phyloP scores from a whole-genome alignment of 2,329 filamentous ascomycete species.

The Pseudonectria buxi region DNA sequence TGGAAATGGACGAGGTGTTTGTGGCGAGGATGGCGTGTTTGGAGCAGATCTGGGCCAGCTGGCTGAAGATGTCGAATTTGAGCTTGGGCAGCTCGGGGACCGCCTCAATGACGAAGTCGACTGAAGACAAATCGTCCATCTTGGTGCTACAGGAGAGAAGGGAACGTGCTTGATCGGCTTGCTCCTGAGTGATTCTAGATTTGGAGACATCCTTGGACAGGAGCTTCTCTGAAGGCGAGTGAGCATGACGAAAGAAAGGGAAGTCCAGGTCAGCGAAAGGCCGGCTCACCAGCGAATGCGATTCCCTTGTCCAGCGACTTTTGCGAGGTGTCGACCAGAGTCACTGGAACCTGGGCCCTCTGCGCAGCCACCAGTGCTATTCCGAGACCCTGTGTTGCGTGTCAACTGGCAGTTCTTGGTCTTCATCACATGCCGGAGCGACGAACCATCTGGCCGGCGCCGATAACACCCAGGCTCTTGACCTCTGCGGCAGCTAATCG shows the following conservation, averaged over 20 bases:
- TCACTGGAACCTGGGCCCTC: slow-evolving; percentile 76
- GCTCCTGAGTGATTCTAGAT: slow-evolving; percentile 72
- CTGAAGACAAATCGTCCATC: slow-evolving; percentile 69
- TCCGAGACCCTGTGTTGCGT: slow-evolving; percentile 65
- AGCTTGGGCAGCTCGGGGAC: slow-evolving; percentile 86
- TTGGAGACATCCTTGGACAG: slow-evolving; percentile 90
- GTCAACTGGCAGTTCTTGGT: slow-evolving; percentile 3
- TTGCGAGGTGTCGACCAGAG: slow-evolving; percentile 76
- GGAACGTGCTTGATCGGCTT: slow-evolving; percentile 66
- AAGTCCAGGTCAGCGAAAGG: not conserved
- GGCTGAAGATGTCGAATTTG: slow-evolving; percentile 80
- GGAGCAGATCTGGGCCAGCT: slow-evolving; percentile 74
- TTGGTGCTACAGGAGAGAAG: slow-evolving; percentile 64
- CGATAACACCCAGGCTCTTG: slow-evolving; percentile 83
- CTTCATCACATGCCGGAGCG: slow-evolving; percentile 29
- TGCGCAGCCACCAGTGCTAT: slow-evolving; percentile 92
- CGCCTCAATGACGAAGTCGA: slow-evolving; percentile 96
- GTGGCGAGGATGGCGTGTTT: slow-evolving; percentile 87
- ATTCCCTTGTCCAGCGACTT: slow-evolving; percentile 82
- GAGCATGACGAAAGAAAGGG: not conserved
- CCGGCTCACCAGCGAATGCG: slow-evolving; percentile 68
- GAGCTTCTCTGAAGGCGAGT: slow-evolving; percentile 66
- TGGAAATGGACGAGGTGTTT: slow-evolving; percentile 97
- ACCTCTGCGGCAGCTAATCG: slow-evolving; percentile 59
- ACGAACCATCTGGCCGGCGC: slow-evolving; percentile 90